A percentile compares a stretch with the other conserved stretches of the same genome.
phyloP scores from a whole-genome alignment of 2,329 filamentous ascomycete genomes.

The Fusarium pilosicola region DNA sequence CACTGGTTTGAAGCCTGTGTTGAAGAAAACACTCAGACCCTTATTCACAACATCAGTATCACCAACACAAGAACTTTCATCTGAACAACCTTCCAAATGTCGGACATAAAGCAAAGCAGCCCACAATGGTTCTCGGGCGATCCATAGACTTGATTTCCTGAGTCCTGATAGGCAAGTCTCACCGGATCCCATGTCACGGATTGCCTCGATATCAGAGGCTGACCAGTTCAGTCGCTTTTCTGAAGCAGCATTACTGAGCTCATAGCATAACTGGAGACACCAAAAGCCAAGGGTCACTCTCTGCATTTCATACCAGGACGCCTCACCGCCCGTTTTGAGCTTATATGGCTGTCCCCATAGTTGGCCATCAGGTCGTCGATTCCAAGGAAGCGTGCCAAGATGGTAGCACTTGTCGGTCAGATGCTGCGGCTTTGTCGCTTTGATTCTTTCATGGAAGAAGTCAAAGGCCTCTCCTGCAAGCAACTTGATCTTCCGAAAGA shows the following conservation, averaged over 20 bases:
- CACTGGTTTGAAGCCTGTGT: constrained; percentile 12
- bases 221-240: constrained; percentile 23
- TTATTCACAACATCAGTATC: not conserved
- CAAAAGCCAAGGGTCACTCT: constrained; percentile 18
- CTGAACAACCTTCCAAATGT: not conserved
- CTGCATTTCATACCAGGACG: constrained; percentile 29
- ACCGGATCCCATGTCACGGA: constrained; percentile 18
- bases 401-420: constrained; percentile 11
- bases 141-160: not conserved
- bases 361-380: not conserved
- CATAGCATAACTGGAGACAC: constrained; percentile 21
- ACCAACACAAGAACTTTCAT: constrained; percentile 10
- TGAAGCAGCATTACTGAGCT: constrained; percentile 20
- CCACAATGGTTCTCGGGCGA: constrained; percentile 14
- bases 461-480: constrained; percentile 14
- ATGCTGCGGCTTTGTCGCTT: constrained; percentile 1
- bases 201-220: not conserved
- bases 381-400: constrained; percentile 3
- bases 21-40: constrained; percentile 7
- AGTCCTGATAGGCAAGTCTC: not conserved
- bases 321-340: constrained; percentile 5
- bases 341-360: constrained; percentile 12
- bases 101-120: constrained; percentile 13
- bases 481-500: constrained; percentile 4
- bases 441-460: constrained; percentile 16